Evolutionary conservation across 495 filamentous ascomycete species (phyloP), one percentile per base, ranked within the genome.

Genomic region (Hyphodiscus hymeniophilus): DNA sequence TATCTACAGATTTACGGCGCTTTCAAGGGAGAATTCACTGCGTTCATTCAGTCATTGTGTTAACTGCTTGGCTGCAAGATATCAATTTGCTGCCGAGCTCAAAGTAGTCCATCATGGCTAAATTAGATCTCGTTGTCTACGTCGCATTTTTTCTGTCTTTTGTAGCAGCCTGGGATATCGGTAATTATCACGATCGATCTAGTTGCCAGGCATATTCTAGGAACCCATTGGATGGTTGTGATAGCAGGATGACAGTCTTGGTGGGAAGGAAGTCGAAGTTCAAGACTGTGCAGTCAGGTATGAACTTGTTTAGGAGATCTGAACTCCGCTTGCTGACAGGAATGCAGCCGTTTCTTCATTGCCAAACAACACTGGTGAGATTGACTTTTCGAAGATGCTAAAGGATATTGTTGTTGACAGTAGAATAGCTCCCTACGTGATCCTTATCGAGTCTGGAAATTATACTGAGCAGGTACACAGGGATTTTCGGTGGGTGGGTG

Each of bases 391-490:
- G 10, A 36, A 16, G 22, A 1, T 2, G 13, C 18, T 11, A 26
- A 32, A 18, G 6, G 6, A 7, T 7, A 22, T 23, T 8, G 6
- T 15, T n/a, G n/a, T n/a, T 20, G 21, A 42, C 22, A 52, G 11
- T 38, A 1, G 3, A 21, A 10, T 12, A 54, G 63, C 63, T 31
- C 55, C 48, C 7, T 63, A 70, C 45, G 70, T 68, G 8, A 79
- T 80, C 55, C 68, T 81, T 30, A 71, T 80, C 49, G 64, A 69
- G 1, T 63, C 70, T 5, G 76, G 77, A 12, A 62, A 62, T 42
- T 82, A 82, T 56, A 71, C 65, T 11, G 77, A 81, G 52, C 77
- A 81, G 61, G 54, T 80, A 35, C 2, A 8, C 20, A n/a, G n/a
- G n/a, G n/a, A n/a, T n/a, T n/a, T n/a, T n/a, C n/a, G n/a, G n/a